Evolutionary conservation across 2,329 filamentous ascomycete genomes (phyloP).

Genomic region (Fusarium humuli): DNA sequence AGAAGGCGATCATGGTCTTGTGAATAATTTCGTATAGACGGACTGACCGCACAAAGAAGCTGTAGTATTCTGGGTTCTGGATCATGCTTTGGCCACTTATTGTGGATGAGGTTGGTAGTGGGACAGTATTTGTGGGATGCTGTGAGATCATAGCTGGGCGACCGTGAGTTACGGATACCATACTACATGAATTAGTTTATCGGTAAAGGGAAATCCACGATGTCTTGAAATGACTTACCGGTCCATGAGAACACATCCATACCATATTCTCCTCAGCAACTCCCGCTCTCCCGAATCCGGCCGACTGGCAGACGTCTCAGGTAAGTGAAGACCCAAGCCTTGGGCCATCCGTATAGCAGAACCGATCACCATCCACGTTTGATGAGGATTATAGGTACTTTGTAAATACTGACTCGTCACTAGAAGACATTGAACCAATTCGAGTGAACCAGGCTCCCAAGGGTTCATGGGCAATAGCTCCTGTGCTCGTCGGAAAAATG

Average conservation of each 20-base stretch:
- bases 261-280: constrained; percentile 50
- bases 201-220: fast-evolving
- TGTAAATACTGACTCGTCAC: constrained; percentile 62
- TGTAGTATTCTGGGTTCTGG: constrained; percentile 23
- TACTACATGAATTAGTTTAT: constrained; percentile 36
- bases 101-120: constrained; percentile 38
- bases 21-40: constrained; percentile 55
- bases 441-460: constrained; percentile 57
- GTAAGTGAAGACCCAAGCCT: constrained; percentile 58
- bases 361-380: constrained; percentile 63
- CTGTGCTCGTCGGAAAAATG: constrained; percentile 58
- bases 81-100: background rate
- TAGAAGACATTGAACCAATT: constrained; percentile 59
- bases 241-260: constrained; percentile 55
- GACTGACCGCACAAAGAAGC: constrained; percentile 53
- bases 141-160: constrained; percentile 52
- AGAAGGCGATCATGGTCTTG: constrained; percentile 47
- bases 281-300: constrained; percentile 44
- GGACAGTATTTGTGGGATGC: constrained; percentile 44
- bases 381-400: constrained; percentile 59
- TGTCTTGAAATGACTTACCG: constrained; percentile 40
- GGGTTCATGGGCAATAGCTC: constrained; percentile 56
- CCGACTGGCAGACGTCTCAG: constrained; percentile 50
- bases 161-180: constrained; percentile 53
- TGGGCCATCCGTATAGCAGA: constrained; percentile 60